Evolutionary conservation across 108 stramenopile species (phyloP), one percentile per base, ranked within the genome.

Genomic region (Conticribra weissflogii): DNA sequence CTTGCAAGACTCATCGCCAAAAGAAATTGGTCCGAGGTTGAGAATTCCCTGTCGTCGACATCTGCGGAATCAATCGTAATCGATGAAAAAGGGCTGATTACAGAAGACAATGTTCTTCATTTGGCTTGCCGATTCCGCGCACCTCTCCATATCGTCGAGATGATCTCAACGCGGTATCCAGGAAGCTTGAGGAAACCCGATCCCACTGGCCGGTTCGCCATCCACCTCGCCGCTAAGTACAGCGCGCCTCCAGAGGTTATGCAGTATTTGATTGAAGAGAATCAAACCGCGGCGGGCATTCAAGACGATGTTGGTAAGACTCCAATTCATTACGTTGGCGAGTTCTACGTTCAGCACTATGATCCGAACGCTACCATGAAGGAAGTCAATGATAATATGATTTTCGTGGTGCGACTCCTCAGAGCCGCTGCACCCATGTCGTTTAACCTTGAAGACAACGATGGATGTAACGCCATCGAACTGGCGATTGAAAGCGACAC

Each of bases 291-390:
- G 23, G 76, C 81, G 12, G 63, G 76, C 25, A 54, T 69, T 18
- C 71, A 63, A 27, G 81, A 81, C 52, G 50, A 36, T 18, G 27
- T n/a, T 1, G 76, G 81, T n/a, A 81, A 78, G 59, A 60, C 76
- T 45, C 81, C 81, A 31, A 72, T 81, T 28, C 81, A 81, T 41
- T 80, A 80, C 32, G 74, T 71, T 46, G 79, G 33, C 3, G 68
- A 80, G 54, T 80, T 63, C 54, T 80, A 80, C 44, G 59, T 49
- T 16, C 29, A 22, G 16, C 49, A 68, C 54, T 41, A 73, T 36
- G 32, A 59, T 25, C 28, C 53, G 48, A 47, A 24, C n/a, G 27
- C n/a, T 3, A 46, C 60, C 21, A 29, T 18, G 2, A 34, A 52
- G 24, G 46, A 50, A 27, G 67, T 68, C 1, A 48, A 61, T 27